Conservation (phyloP, 768 basidiomycete genomes). For the Wakefieldia striispora region DNA sequence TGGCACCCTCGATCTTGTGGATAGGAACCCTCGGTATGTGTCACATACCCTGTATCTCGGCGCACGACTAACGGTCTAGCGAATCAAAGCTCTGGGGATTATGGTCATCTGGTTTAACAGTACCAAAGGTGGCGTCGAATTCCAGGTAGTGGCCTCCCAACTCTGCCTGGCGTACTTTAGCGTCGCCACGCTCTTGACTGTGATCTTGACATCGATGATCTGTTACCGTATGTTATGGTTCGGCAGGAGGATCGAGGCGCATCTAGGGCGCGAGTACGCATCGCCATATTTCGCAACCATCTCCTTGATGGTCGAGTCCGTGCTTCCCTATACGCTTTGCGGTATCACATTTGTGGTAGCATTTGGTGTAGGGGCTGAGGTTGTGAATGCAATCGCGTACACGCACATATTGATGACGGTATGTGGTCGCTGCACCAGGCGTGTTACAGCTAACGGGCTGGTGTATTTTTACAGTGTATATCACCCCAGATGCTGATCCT, state of each 20-base stretch:
- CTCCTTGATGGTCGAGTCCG: slow-evolving; percentile 5
- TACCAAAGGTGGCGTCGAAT: neutral
- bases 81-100: neutral
- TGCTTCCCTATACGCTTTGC: slow-evolving; percentile 7
- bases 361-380: neutral
- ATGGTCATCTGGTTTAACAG: neutral
- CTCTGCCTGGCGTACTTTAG: slow-evolving; percentile 1
- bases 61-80: no score
- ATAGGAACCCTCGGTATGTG: no score
- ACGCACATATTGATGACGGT: slow-evolving; percentile 5
- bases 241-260: neutral
- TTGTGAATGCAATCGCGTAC: neutral
- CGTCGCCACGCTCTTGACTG: neutral
- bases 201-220: slow-evolving; percentile 2
- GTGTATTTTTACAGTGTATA: neutral
- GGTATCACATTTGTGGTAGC: slow-evolving; percentile 5
- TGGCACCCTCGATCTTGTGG: no score
- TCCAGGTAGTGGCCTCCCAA: neutral
- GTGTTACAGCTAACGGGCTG: neutral
- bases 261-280: slow-evolving; percentile 2
- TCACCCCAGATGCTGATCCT: slow-evolving; percentile 3
- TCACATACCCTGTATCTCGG: no score
- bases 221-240: slow-evolving; percentile 3
- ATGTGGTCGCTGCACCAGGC: neutral
- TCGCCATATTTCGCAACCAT: slow-evolving; percentile 3